These are phyloP conservation scores for Luffa aegyptiaca DNA, from an alignment of 306 rosid genomes.

Conservation along the genomic window DNA sequence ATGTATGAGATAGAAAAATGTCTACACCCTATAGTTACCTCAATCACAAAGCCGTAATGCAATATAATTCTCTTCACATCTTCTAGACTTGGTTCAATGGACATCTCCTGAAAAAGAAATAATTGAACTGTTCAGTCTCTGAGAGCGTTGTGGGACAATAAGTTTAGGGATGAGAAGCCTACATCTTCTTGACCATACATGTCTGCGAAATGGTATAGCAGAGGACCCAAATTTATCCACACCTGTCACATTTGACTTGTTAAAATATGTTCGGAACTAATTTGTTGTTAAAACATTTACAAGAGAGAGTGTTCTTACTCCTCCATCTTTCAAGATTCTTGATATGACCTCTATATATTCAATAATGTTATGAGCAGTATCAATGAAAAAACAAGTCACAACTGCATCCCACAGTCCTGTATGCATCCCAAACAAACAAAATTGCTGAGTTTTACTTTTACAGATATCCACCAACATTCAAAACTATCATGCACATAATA, in stretches of 20 bases:
- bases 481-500: neutral
- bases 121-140: neutral
- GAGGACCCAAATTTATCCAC: constrained; percentile 96
- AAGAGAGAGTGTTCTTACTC: constrained; percentile 51
- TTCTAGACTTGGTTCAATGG: constrained; percentile 90
- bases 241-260: constrained; percentile 38
- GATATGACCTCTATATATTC: constrained; percentile 91
- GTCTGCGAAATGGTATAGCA: constrained; percentile 91
- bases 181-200: constrained; percentile 86
- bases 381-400: constrained; percentile 93
- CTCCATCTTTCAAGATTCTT: constrained; percentile 74
- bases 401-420: constrained; percentile 96
- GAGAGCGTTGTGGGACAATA: neutral
- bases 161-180: constrained; percentile 18
- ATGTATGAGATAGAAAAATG: neutral
- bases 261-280: neutral
- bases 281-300: neutral
- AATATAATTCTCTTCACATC: constrained; percentile 73
- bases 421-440: constrained; percentile 20
- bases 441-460: neutral
- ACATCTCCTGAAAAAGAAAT: constrained; percentile 59
- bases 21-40: constrained; percentile 42
- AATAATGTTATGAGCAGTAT: constrained; percentile 83
- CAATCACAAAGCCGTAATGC: constrained; percentile 68
- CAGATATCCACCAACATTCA: neutral